Conservation (phyloP, 2,329 filamentous ascomycete genomes). For the Phyllosticta paracitricarpa region DNA sequence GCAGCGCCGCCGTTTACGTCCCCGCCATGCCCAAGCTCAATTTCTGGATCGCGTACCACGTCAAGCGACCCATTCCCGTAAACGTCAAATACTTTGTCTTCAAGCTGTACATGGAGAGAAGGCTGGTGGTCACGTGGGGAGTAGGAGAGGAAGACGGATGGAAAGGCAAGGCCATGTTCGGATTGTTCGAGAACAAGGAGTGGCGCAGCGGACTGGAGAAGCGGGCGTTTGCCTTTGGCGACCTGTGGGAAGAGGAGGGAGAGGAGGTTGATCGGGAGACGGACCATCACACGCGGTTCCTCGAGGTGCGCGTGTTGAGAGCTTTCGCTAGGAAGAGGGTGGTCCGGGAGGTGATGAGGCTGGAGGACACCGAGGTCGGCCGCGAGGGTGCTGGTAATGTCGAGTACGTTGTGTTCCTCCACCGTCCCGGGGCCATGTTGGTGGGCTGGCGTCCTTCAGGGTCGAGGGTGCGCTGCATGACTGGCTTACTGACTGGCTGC, state of each 20-base stretch:
- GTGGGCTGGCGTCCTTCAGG: background rate
- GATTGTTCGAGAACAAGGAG: slow-evolving; percentile 27
- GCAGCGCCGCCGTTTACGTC: slow-evolving; percentile 3
- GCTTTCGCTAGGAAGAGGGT: slow-evolving; percentile 31
- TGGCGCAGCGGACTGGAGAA: slow-evolving; percentile 30
- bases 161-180: slow-evolving; percentile 37
- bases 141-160: slow-evolving; percentile 32
- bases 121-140: slow-evolving; percentile 34
- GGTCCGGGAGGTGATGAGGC: slow-evolving; percentile 19
- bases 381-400: slow-evolving; percentile 16
- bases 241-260: slow-evolving; percentile 10
- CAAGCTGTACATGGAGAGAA: slow-evolving; percentile 34
- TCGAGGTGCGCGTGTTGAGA: slow-evolving; percentile 35
- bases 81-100: slow-evolving; percentile 29
- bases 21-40: background rate
- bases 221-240: slow-evolving; percentile 30
- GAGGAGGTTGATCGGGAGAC: slow-evolving; percentile 9
- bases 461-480: background rate
- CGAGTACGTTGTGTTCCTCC: slow-evolving; percentile 18
- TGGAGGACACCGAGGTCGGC: slow-evolving; percentile 13
- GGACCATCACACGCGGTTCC: slow-evolving; percentile 18
- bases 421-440: background rate
- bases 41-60: slow-evolving; percentile 10
- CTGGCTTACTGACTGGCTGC: background rate
- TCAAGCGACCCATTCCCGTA: slow-evolving; percentile 2